Conservation (phyloP, 495 filamentous ascomycete genomes). For the Neurospora pannonica region DNA sequence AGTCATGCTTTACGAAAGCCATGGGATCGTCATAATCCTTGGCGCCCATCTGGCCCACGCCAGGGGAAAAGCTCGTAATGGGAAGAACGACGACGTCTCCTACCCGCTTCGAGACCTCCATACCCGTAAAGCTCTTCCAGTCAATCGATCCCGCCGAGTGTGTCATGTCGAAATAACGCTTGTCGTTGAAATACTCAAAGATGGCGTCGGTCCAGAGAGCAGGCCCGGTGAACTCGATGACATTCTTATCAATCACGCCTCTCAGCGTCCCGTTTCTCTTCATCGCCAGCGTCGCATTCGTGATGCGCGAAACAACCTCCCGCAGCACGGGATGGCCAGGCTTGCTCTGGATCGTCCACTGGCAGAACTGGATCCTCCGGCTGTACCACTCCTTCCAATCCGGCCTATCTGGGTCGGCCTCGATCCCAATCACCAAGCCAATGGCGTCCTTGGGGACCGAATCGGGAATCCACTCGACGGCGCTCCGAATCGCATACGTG, state of each 20-base stretch:
- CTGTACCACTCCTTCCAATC: slow-evolving; percentile 97
- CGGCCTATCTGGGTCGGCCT: slow-evolving; percentile 84
- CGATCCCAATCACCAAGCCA: slow-evolving; percentile 86
- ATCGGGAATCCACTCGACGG: slow-evolving; percentile 77
- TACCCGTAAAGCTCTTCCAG: slow-evolving; percentile 82
- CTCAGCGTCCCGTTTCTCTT: slow-evolving; percentile 61
- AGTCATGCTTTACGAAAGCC: slow-evolving; percentile 96
- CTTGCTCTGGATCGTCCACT: slow-evolving; percentile 97
- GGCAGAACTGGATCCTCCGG: slow-evolving; percentile 92
- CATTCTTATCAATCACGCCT: slow-evolving; percentile 57
- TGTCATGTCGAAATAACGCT: slow-evolving; percentile 75
- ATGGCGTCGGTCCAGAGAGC: slow-evolving; percentile 91
- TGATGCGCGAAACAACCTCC: slow-evolving; percentile 80
- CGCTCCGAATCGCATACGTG: slow-evolving; percentile 72
- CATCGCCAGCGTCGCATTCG: slow-evolving; percentile 65
- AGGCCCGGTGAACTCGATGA: slow-evolving; percentile 95
- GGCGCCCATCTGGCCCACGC: slow-evolving; percentile 90
- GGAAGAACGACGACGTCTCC: slow-evolving; percentile 90
- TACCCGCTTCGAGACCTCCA: slow-evolving; percentile 71
- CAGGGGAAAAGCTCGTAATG: slow-evolving; percentile 95
- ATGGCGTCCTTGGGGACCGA: slow-evolving; percentile 65
- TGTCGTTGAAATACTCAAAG: slow-evolving; percentile 89
- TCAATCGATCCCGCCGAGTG: slow-evolving; percentile 65
- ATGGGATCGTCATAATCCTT: slow-evolving; percentile 84
- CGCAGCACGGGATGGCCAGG: slow-evolving; percentile 86